Conservation (phyloP, 805 yeast species). For the Maudiozyma bulderi region DNA sequence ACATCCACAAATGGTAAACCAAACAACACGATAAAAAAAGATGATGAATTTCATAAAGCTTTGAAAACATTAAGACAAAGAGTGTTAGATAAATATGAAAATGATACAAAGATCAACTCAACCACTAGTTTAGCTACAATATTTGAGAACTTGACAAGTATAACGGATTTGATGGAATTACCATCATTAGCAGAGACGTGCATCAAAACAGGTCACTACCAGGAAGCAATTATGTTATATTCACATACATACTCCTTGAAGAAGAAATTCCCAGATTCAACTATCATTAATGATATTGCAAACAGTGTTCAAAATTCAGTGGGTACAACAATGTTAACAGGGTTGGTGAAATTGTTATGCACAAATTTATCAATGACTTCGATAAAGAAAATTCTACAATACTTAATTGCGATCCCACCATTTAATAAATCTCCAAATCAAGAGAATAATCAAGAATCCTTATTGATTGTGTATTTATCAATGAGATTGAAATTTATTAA, state of each 20-base stretch:
- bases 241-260: slow-evolving; percentile 60
- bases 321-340: slow-evolving; percentile 52
- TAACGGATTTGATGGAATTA: slow-evolving; percentile 70
- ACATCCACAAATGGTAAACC: slow-evolving; percentile 8
- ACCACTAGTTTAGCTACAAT: slow-evolving; percentile 30
- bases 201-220: slow-evolving; percentile 75
- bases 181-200: slow-evolving; percentile 81
- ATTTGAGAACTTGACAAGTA: slow-evolving; percentile 54
- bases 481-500: slow-evolving; percentile 61
- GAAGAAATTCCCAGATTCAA: slow-evolving; percentile 49
- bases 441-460: slow-evolving; percentile 21
- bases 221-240: slow-evolving; percentile 80
- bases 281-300: slow-evolving; percentile 23
- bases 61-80: slow-evolving; percentile 15
- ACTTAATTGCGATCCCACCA: slow-evolving; percentile 59
- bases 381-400: slow-evolving; percentile 67
- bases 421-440: slow-evolving; percentile 18
- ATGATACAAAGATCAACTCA: neutral
- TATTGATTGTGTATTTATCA: slow-evolving; percentile 50
- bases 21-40: slow-evolving; percentile 3
- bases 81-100: slow-evolving; percentile 3
- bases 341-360: slow-evolving; percentile 56
- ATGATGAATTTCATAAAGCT: slow-evolving; percentile 27
- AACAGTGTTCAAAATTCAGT: slow-evolving; percentile 22
- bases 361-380: slow-evolving; percentile 75